A percentile compares a stretch with the other conserved stretches of the same genome.
These are phyloP conservation scores for Hyphopichia burtonii DNA, from an alignment of 1,139 yeast genomes.

Conservation along the genomic window DNA sequence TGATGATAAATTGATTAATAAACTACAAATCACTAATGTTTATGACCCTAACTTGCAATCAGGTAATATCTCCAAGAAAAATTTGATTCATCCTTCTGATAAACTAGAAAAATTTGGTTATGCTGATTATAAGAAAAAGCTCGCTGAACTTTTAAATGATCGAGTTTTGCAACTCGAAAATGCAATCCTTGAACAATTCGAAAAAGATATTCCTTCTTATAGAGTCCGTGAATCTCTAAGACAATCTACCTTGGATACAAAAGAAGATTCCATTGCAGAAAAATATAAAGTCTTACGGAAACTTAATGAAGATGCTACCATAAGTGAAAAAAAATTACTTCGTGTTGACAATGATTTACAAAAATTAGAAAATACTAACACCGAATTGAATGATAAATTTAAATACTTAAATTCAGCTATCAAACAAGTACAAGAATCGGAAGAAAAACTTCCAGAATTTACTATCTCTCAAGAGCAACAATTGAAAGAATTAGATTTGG, in stretches of 20 bases:
- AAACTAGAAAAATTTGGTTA: conserved; percentile 27
- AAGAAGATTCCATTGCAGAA: conserved; percentile 47
- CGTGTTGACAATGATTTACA: conserved; percentile 36
- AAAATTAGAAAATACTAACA: conserved; percentile 17
- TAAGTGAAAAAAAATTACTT: conserved; percentile 46
- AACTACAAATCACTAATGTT: conserved; percentile 17
- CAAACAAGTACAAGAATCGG: conserved; percentile 2
- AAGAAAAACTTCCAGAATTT: conserved; percentile 8
- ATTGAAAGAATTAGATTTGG: conserved; percentile 28
- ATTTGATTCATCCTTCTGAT: conserved; percentile 1
- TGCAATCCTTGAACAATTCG: conserved; percentile 21
- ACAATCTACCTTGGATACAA: conserved; percentile 51
- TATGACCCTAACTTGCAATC: conserved; percentile 6
- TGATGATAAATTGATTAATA: conserved; percentile 25
- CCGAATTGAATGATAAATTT: conserved; percentile 13
- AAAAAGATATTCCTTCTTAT: conserved; percentile 24
- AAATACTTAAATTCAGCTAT: conserved; percentile 1
- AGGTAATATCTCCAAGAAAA: neutral
- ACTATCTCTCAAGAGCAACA: conserved; percentile 25
- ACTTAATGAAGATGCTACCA: conserved; percentile 48
- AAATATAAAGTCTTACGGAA: conserved; percentile 47
- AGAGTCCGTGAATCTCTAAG: conserved; percentile 47
- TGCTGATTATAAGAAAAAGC: conserved; percentile 31
- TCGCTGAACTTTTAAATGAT: conserved; percentile 41
- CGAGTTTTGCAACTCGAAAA: conserved; percentile 34